Evolutionary conservation across 495 filamentous ascomycete genomes (phyloP).

Genomic region (Trichocladium uniseriatum): DNA sequence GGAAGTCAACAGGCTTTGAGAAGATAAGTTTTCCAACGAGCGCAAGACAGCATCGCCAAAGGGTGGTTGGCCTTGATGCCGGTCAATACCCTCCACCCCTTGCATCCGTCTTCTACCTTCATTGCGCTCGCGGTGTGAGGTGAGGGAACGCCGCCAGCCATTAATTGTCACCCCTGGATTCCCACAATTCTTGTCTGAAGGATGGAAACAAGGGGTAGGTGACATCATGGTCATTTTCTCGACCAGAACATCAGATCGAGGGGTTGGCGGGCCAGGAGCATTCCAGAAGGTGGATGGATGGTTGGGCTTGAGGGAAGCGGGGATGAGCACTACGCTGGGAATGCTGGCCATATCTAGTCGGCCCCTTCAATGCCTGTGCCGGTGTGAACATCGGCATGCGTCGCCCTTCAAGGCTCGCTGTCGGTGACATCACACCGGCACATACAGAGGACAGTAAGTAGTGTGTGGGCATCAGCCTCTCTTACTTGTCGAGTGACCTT

Average conservation of each 20-base stretch:
- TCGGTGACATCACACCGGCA: no score
- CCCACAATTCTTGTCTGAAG: not conserved
- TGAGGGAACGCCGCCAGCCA: constrained; percentile 4
- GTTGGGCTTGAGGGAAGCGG: not conserved
- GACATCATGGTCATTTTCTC: constrained; percentile 5
- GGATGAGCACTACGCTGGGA: not conserved
- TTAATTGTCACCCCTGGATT: not conserved
- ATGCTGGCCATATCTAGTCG: not conserved
- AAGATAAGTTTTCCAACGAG: not conserved
- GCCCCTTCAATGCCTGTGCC: not conserved
- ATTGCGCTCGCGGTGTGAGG: constrained; percentile 2
- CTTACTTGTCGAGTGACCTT: no score
- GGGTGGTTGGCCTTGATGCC: constrained; percentile 6
- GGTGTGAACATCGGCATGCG: not conserved
- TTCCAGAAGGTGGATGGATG: constrained; percentile 15
- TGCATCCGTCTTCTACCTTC: constrained; percentile 7
- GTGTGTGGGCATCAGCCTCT: not conserved
- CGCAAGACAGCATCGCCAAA: constrained; percentile 12
- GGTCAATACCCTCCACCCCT: constrained; percentile 8
- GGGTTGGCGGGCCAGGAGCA: constrained; percentile 15
- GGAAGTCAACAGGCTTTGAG: not conserved
- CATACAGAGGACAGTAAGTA: no score
- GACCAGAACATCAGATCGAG: constrained; percentile 6
- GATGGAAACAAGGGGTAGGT: constrained; percentile 1
- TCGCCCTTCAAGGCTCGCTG: no score